Conservation (phyloP, 805 yeast species). For the Spathaspora gorwiae region DNA sequence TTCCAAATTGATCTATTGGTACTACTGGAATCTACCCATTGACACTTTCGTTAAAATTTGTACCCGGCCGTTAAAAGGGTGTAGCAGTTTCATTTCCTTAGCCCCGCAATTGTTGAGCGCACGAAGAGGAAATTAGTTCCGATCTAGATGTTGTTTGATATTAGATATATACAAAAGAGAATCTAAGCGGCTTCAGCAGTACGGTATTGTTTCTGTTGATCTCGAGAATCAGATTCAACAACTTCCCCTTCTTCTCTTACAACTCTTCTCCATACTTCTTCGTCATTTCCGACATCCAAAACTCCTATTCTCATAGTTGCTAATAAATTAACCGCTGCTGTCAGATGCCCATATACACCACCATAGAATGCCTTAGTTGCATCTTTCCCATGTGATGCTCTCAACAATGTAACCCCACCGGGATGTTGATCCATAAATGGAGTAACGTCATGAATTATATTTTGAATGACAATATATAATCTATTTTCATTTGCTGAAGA, state of each 20-base stretch:
- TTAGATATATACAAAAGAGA: not conserved
- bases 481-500: slow-evolving; percentile 38
- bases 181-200: slow-evolving; percentile 35
- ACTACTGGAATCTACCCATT: too few species aligned
- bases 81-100: too few species aligned
- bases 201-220: slow-evolving; percentile 16
- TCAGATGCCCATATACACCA: slow-evolving; percentile 88
- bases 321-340: slow-evolving; percentile 85
- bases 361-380: slow-evolving; percentile 94
- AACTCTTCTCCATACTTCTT: slow-evolving; percentile 77
- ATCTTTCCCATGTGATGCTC: slow-evolving; percentile 84
- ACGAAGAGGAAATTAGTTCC: too few species aligned
- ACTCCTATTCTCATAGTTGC: slow-evolving; percentile 95
- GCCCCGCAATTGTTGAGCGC: too few species aligned
- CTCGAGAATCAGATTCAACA: slow-evolving; percentile 15
- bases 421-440: slow-evolving; percentile 92
- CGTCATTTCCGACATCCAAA: slow-evolving; percentile 73
- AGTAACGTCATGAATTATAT: slow-evolving; percentile 89
- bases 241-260: slow-evolving; percentile 56
- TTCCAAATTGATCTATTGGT: too few species aligned
- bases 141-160: too few species aligned
- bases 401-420: slow-evolving; percentile 79
- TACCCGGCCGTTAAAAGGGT: too few species aligned
- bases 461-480: slow-evolving; percentile 77
- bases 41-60: too few species aligned